phyloP scores from a whole-genome alignment of 257 asterid species.

The Nicotiana benthamiana region DNA sequence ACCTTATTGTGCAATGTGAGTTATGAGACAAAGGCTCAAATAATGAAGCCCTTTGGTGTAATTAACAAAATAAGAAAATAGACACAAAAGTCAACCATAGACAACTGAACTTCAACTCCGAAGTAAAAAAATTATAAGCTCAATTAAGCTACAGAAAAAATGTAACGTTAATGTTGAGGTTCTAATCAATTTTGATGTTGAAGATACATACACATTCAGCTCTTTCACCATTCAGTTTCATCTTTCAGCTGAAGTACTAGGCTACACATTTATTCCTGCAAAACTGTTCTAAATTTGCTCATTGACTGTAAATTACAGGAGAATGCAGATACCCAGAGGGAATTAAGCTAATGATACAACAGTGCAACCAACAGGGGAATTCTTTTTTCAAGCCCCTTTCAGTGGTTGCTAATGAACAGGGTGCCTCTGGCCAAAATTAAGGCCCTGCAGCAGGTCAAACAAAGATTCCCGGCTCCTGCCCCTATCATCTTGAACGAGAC shows the following conservation, averaged over 20 bases:
- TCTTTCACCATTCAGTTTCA: slow-evolving; percentile 52
- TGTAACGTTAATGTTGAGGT: slow-evolving; percentile 44
- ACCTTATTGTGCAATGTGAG: neutral
- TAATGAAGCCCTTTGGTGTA: neutral
- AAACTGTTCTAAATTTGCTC: slow-evolving; percentile 74
- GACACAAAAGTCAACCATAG: neutral
- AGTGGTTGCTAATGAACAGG: slow-evolving; percentile 35
- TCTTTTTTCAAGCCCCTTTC: slow-evolving; percentile 29
- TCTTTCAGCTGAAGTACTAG: slow-evolving; percentile 48
- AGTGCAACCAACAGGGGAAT: slow-evolving; percentile 42
- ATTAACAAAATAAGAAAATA: neutral
- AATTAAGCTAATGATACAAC: slow-evolving; percentile 81
- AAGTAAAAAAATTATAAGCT: neutral
- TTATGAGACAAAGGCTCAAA: neutral
- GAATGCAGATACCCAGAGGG: slow-evolving; percentile 32
- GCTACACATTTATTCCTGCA: slow-evolving; percentile 85
- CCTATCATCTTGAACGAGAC: slow-evolving; percentile 28
- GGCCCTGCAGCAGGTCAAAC: slow-evolving; percentile 32
- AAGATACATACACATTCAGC: slow-evolving; percentile 55
- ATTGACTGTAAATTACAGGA: slow-evolving; percentile 68
- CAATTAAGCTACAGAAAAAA: slow-evolving; percentile 28
- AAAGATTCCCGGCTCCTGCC: slow-evolving; percentile 38
- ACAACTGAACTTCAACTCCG: neutral
- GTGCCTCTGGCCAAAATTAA: slow-evolving; percentile 20
- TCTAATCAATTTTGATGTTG: slow-evolving; percentile 54